A percentile compares a stretch with the other conserved stretches of the same genome.
These are phyloP conservation scores for Ustulina deusta DNA, from an alignment of 2,329 filamentous ascomycete genomes.

Conservation along the genomic window DNA sequence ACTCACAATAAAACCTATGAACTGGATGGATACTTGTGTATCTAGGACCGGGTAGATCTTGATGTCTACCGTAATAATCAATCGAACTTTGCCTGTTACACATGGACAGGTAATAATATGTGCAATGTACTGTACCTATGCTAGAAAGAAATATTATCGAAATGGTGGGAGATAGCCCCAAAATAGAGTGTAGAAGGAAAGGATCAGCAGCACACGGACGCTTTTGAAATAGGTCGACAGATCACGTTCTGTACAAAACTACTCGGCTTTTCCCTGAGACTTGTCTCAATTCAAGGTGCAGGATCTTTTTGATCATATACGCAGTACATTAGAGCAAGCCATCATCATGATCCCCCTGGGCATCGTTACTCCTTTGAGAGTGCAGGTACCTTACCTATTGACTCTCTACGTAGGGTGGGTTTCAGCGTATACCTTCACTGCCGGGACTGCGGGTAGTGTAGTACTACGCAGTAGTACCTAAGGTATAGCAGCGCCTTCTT, in stretches of 20 bases:
- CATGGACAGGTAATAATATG: not conserved
- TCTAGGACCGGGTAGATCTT: no score
- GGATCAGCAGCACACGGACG: not conserved
- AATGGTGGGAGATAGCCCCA: not conserved
- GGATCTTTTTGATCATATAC: constrained; percentile 2
- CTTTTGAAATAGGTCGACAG: not conserved
- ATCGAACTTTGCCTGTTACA: no score
- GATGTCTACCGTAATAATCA: no score
- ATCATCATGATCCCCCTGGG: not conserved
- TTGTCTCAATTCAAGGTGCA: constrained; percentile 8
- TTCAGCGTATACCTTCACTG: constrained; percentile 28
- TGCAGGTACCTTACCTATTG: not conserved
- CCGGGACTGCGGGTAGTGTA: constrained; percentile 16
- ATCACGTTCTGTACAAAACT: not conserved
- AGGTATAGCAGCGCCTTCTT: constrained; percentile 20
- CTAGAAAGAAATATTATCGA: not conserved
- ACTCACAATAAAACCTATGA: not conserved
- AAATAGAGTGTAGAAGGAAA: not conserved
- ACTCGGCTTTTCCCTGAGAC: constrained; percentile 10
- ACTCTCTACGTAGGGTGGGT: constrained; percentile 8
- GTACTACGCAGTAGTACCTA: no score
- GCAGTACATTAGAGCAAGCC: constrained; percentile 10
- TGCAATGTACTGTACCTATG: not conserved
- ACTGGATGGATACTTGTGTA: not conserved
- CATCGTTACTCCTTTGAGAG: not conserved